Base-by-base conservation (phyloP, 306 rosid genomes). In the Corylus heterophylla region DNA sequence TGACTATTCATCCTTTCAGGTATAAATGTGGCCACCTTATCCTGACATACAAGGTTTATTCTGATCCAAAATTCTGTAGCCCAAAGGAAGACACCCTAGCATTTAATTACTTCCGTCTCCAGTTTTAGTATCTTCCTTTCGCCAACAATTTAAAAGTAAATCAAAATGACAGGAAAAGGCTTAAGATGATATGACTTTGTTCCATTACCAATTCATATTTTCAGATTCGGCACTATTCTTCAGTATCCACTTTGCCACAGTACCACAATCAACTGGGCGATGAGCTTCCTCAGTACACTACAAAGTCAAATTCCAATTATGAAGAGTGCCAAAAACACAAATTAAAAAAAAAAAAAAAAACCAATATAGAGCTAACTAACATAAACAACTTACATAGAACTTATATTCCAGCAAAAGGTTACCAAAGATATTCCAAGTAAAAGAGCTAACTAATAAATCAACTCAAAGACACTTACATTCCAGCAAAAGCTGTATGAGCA, bases 201-300 rank as follows among this genome's bases (percentile, higher is more conserved):
- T 39, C 29, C 25, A 39, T 18, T 86, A 88, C 97, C 98, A 95
- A 77, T 95, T 93, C 97, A 91, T 95, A 80, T 93, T 95, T 88
- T 95, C 98, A 75, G 98, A 92, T 87, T 92, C 98, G 4, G 98
- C 97, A 85, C 94, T 95, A 82, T 92, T 95, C 93, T 95, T 95
- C 90, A 91, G 71, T 78, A 95, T 86, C 98, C 98, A 92, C 84
- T 89, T 95, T 17, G 90, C 91, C 79, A 95, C 98, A 71, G 98
- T 95, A 75, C 88, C 92, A 70, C 98, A 95, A 80, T 92, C 97
- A 70, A 95, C 97, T 3, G 98, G 98, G 76, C 98, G 98, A 76
- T 95, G 98, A 82, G 96, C 98, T 89, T 95, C 98, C 84, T 95
- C 97, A 3, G 94, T 93, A 88, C 98, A 95, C 89, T 88, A 86